Base-by-base conservation (phyloP, 2,329 filamentous ascomycete genomes). In the Clarireedia monteithiana region DNA sequence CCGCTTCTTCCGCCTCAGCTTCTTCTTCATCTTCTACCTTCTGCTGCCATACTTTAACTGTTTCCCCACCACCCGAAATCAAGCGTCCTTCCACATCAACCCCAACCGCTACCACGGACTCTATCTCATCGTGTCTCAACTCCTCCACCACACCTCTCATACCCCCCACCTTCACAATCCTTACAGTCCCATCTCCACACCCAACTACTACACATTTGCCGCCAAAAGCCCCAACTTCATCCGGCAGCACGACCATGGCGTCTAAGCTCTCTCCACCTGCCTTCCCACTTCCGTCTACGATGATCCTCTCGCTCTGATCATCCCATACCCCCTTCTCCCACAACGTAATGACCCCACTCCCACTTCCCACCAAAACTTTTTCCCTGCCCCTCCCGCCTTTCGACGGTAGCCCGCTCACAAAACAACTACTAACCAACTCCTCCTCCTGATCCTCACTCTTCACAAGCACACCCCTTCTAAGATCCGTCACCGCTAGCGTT, bases 251-350 rank as follows among this genome's bases (percentile, higher is more conserved):
- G 1, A 82, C 78, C 58, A 96, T 75, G n/a, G 84, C 80, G 67
- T 97, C 92, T 44, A 96, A 74, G 58, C 88, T 89, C 70, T 95
- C 91, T 46, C 82, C 89, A 7, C 83, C 86, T 20, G 71, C 73
- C 63, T 73, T 77, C 17, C 77, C 80, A 9, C 76, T 73, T 23
- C 73, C 74, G 62, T 90, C 85, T 7, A 96, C 83, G 49, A 88
- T 83, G 65, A 96, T 88, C 52, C 91, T 82, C 72, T 95, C 91
- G 64, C 95, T 89, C 69, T 96, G 90, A 69, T 97, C 92, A 67
- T 95, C 91, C 92, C 94, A 97, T 0, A 88, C 83, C 1, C 92
- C 92, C 63, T 86, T 87, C 71, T 99, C 92, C 91, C 94, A 99
- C 6, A 97, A 74, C 4, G 91, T 96, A 60, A 97, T 70, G 1